phyloP scores from a whole-genome alignment of 2,329 filamentous ascomycete species.

The Cordyceps sp. region DNA sequence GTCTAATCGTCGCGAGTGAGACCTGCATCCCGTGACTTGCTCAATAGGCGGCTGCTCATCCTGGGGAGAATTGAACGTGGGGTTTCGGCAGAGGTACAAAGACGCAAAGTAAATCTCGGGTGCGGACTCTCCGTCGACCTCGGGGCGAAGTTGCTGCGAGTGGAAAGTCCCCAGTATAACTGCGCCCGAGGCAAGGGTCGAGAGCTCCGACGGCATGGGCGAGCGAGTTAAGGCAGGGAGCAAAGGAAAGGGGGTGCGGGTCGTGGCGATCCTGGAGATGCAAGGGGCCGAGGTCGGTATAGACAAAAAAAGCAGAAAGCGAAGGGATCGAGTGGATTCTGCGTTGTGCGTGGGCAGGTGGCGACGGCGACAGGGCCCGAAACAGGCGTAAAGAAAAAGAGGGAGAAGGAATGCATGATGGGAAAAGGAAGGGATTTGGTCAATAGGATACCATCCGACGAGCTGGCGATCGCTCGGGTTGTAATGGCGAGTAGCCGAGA shows the following conservation, averaged over 20 bases:
- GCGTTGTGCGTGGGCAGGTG: too few relatives aligned
- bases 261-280: neutral
- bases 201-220: too few relatives aligned
- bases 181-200: too few relatives aligned
- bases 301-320: neutral
- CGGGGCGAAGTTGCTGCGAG: too few relatives aligned
- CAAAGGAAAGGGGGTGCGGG: neutral
- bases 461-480: conserved; percentile 32
- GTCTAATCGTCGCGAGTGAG: neutral
- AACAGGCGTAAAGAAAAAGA: too few relatives aligned
- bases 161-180: too few relatives aligned
- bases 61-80: too few relatives aligned
- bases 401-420: neutral
- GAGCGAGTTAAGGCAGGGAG: neutral
- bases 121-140: too few relatives aligned
- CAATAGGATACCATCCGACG: conserved; percentile 51
- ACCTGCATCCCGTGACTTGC: neutral
- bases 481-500: conserved; percentile 27
- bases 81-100: too few relatives aligned
- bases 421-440: conserved; percentile 8
- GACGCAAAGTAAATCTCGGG: too few relatives aligned
- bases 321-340: neutral
- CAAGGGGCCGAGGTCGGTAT: neutral
- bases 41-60: neutral
- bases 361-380: too few relatives aligned